Percentiles rank a stretch among this genome's conserved stretches.
Evolutionary conservation across 2,329 filamentous ascomycete genomes (phyloP).

Genomic region (Aspergillus pseudonomiae): DNA sequence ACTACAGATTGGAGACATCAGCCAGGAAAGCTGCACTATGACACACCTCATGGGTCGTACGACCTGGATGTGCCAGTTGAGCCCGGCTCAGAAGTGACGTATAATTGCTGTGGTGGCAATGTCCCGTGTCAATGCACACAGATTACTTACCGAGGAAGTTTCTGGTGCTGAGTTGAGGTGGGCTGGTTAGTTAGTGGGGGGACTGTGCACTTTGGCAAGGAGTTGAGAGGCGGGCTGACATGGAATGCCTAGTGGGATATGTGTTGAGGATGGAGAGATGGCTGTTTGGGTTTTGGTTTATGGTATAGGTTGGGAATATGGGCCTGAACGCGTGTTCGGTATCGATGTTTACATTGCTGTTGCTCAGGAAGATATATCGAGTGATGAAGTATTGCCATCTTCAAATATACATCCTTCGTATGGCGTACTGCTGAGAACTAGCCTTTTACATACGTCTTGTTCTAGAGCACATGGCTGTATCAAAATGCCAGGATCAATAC

Average conservation of each 20-base stretch:
- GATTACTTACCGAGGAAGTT: neutral
- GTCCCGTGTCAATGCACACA: neutral
- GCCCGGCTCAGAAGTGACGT: neutral
- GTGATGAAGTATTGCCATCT: neutral
- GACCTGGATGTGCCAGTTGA: neutral
- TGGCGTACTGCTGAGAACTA: accelerated
- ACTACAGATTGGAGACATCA: neutral
- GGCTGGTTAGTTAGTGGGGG: neutral
- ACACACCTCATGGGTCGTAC: neutral
- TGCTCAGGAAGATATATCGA: neutral
- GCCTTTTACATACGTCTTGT: too few relatives aligned
- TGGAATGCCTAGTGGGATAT: neutral
- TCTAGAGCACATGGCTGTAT: too few relatives aligned
- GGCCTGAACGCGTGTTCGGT: neutral
- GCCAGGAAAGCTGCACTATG: neutral
- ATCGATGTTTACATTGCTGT: neutral
- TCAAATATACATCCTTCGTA: neutral
- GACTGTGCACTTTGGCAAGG: too few relatives aligned
- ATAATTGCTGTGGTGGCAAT: neutral
- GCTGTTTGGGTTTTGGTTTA: neutral
- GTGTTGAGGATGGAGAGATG: neutral
- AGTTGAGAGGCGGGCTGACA: neutral
- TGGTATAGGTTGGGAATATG: neutral
- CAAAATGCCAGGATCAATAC: too few relatives aligned
- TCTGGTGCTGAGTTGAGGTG: neutral